Evolutionary conservation across 1,139 yeast species (phyloP).

Genomic region (Magnusiomyces tetraspermus): DNA sequence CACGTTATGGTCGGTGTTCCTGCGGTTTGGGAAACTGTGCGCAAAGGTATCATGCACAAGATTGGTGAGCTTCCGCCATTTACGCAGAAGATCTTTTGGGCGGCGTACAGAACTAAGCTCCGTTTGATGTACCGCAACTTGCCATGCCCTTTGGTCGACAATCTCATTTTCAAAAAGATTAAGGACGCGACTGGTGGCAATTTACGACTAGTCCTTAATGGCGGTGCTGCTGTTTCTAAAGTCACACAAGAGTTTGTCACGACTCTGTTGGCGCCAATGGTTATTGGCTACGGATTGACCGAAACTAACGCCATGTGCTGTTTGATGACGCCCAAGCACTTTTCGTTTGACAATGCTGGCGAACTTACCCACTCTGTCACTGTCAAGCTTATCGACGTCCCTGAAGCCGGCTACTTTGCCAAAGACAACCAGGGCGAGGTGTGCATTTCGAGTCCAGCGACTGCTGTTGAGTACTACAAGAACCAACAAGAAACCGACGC

Average conservation of each 20-base stretch:
- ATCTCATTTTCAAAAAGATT: conserved; percentile 72
- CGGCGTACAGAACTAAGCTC: conserved; percentile 65
- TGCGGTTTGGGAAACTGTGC: conserved; percentile 94
- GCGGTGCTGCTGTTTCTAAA: conserved; percentile 84
- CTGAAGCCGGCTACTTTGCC: conserved; percentile 87
- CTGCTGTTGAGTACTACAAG: conserved; percentile 68
- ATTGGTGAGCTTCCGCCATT: conserved; percentile 56
- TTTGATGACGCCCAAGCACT: conserved; percentile 52
- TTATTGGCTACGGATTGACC: conserved; percentile 93
- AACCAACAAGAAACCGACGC: conserved; percentile 72
- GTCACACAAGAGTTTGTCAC: conserved; percentile 80
- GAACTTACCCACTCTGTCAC: conserved; percentile 75
- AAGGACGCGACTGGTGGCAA: conserved; percentile 95
- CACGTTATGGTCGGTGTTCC: conserved; percentile 97
- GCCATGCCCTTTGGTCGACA: conserved; percentile 58
- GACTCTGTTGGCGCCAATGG: conserved; percentile 74
- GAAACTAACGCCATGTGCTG: conserved; percentile 90
- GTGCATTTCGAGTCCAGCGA: conserved; percentile 64
- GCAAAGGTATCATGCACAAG: conserved; percentile 82
- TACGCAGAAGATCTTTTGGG: conserved; percentile 81
- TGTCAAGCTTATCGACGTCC: conserved; percentile 81
- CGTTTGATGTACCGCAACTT: conserved; percentile 52
- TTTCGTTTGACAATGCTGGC: conserved; percentile 73
- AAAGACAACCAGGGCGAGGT: conserved; percentile 91
- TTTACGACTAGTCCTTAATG: conserved; percentile 64